Percentiles rank a stretch among this genome's conserved stretches.
These are phyloP conservation scores for Colletotrichum orchidophilum DNA, from an alignment of 2,329 filamentous ascomycete genomes.

Conservation along the genomic window DNA sequence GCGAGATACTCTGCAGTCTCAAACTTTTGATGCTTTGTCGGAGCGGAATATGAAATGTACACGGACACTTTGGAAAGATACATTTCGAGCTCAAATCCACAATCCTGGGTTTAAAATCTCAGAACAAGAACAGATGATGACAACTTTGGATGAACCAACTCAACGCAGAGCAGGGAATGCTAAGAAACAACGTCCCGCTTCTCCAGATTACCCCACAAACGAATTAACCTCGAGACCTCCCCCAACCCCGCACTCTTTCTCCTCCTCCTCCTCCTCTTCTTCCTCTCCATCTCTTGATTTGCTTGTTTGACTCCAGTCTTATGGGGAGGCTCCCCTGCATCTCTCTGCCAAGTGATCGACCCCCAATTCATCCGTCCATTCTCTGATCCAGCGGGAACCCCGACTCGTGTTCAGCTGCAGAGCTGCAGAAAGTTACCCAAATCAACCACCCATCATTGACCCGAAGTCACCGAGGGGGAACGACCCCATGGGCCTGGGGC, in stretches of 20 bases:
- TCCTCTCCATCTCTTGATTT: neutral
- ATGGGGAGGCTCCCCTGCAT: neutral
- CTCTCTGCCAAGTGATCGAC: neutral
- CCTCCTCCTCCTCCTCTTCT: neutral
- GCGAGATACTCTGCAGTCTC: no score
- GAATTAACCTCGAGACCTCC: neutral
- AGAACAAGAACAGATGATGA: neutral
- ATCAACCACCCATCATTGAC: conserved; percentile 17
- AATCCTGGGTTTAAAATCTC: no score
- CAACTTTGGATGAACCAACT: neutral
- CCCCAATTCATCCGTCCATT: neutral
- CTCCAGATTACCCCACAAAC: conserved; percentile 24
- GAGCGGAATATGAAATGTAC: no score
- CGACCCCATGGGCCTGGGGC: neutral
- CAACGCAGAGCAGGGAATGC: neutral
- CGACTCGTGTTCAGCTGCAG: neutral
- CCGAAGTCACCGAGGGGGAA: conserved; percentile 22
- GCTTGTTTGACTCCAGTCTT: neutral
- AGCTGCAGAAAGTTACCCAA: conserved; percentile 6
- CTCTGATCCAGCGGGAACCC: neutral
- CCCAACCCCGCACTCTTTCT: conserved; percentile 7
- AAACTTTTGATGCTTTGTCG: rapidly evolving
- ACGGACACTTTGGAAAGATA: no score
- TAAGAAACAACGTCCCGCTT: neutral
- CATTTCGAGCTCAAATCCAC: no score